Conservation (phyloP, 306 rosid species). For the Rosa rugosa region DNA sequence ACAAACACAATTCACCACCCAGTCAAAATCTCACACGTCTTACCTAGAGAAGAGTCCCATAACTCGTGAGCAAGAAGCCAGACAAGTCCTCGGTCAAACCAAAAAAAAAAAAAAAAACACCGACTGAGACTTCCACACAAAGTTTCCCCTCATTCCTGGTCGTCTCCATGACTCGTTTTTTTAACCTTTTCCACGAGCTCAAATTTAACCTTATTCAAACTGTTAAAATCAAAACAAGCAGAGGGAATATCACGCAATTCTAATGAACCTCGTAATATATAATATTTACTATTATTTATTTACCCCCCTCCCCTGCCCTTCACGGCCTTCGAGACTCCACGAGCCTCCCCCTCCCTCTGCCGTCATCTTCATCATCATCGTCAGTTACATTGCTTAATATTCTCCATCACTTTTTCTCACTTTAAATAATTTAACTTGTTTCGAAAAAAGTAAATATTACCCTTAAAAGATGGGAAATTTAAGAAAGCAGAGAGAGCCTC, state of each 20-base stretch:
- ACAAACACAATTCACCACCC: not conserved
- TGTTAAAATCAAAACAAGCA: not conserved
- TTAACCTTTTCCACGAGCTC: not conserved
- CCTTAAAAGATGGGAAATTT: slow-evolving; percentile 34
- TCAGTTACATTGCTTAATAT: slow-evolving; percentile 1
- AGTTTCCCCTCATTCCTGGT: not conserved
- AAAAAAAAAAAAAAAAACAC: not conserved
- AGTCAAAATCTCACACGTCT: not conserved
- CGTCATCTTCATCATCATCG: slow-evolving; percentile 20
- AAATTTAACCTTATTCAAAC: not conserved
- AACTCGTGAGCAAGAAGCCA: not conserved
- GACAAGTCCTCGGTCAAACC: slow-evolving; percentile 3
- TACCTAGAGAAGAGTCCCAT: not conserved
- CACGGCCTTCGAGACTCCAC: slow-evolving; percentile 36
- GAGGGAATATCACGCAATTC: slow-evolving; percentile 44
- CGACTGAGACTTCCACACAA: not conserved
- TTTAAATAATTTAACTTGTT: not conserved
- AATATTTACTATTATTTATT: not conserved
- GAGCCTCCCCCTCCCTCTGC: slow-evolving; percentile 16
- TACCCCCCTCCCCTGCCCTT: not conserved
- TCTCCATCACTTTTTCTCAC: not conserved
- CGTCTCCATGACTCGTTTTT: not conserved
- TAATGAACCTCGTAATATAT: slow-evolving; percentile 16
- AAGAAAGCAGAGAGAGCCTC: slow-evolving; percentile 22
- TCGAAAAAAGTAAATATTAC: slow-evolving; percentile 7